A percentile compares a stretch with the other conserved stretches of the same genome.
phyloP scores from a whole-genome alignment of 192 early-diverging fungal species.

The Funneliformis mosseae region DNA sequence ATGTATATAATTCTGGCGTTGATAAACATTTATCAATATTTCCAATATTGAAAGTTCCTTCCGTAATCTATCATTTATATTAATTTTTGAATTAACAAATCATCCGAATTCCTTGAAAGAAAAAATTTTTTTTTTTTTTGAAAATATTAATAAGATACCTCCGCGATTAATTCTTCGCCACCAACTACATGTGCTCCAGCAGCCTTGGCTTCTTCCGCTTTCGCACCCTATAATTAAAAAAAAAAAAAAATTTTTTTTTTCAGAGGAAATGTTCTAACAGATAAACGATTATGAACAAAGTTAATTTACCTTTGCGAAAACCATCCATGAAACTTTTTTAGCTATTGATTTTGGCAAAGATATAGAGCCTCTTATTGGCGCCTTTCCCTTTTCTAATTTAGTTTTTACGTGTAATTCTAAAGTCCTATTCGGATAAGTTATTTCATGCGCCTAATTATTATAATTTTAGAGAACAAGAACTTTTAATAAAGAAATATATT shows the following conservation, averaged over 20 bases:
- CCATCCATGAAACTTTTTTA: constrained; percentile 65
- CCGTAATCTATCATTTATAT: constrained; percentile 34
- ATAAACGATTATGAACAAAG: too few relatives aligned
- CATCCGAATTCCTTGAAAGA: not conserved
- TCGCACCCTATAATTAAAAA: constrained; percentile 51
- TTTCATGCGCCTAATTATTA: constrained; percentile 58
- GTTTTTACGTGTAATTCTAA: constrained; percentile 69
- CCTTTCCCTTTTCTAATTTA: constrained; percentile 72
- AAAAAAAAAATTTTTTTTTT: too few relatives aligned
- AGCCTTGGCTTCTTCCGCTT: constrained; percentile 77
- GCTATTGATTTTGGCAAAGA: constrained; percentile 69
- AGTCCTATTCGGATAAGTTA: constrained; percentile 63
- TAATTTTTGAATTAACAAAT: not conserved
- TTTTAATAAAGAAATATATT: not conserved
- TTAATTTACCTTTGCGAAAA: constrained; percentile 72
- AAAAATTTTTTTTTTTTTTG: not conserved
- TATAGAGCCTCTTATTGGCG: constrained; percentile 82
- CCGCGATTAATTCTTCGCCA: constrained; percentile 80
- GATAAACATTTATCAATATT: constrained; percentile 84
- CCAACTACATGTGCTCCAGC: constrained; percentile 88
- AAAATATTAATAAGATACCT: constrained; percentile 44
- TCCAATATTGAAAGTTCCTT: constrained; percentile 11
- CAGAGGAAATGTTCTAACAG: not conserved
- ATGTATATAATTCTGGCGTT: constrained; percentile 87
- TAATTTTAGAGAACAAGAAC: not conserved